phyloP scores from a whole-genome alignment of 2,329 filamentous ascomycete species.

The Chaetothyriales sp. region DNA sequence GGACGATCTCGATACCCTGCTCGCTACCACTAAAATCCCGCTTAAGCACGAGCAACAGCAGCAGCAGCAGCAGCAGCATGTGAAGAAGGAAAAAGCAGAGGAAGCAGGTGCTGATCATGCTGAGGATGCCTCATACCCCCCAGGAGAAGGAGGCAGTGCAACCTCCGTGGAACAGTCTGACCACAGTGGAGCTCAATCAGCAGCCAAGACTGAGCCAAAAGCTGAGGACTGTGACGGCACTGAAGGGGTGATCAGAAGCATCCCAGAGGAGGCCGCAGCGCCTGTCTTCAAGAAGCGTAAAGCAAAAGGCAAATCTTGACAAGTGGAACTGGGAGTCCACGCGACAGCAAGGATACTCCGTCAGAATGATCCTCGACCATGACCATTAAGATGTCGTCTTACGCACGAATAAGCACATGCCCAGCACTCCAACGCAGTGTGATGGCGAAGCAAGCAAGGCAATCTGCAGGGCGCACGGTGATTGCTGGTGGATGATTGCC shows the following conservation, averaged over 20 bases:
- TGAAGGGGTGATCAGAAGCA: constrained; percentile 1
- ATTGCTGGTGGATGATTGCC: background rate
- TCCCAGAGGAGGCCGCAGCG: constrained; percentile 14
- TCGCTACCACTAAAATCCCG: constrained; percentile 25
- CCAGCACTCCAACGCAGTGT: too few relatives aligned
- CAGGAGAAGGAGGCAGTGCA: background rate
- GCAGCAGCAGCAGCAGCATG: background rate
- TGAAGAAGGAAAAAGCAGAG: background rate
- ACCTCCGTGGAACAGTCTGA: background rate
- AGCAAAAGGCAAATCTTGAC: constrained; percentile 21
- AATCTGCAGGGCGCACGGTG: background rate
- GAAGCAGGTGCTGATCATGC: background rate
- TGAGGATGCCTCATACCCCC: background rate
- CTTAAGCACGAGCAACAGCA: constrained; percentile 22
- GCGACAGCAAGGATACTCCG: background rate
- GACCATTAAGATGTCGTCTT: too few relatives aligned
- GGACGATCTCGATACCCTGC: constrained; percentile 29
- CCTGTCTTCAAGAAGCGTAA: constrained; percentile 37
- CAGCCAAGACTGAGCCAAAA: background rate
- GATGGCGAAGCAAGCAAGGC: background rate
- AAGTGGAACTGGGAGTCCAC: background rate
- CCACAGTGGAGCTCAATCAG: background rate
- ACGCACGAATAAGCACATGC: too few relatives aligned
- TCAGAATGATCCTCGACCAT: background rate
- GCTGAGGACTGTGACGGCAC: background rate